These are phyloP conservation scores for Lathyrus tuberosus DNA, from an alignment of 306 rosid species.

Conservation along the genomic window DNA sequence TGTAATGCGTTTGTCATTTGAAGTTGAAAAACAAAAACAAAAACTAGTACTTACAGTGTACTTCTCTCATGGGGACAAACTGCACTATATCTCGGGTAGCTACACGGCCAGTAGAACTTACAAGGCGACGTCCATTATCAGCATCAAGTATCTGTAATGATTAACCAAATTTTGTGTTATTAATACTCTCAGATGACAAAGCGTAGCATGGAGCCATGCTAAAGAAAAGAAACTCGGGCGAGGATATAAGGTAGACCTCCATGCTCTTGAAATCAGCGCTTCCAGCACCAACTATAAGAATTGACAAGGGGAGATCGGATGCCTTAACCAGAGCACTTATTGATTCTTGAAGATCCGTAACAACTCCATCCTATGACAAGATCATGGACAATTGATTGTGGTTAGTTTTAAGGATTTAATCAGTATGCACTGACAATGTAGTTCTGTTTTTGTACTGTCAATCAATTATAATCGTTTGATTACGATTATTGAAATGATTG, in stretches of 20 bases:
- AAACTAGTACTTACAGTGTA: slow-evolving; percentile 51
- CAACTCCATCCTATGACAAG: slow-evolving; percentile 75
- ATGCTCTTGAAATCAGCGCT: slow-evolving; percentile 72
- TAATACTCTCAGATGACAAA: not conserved
- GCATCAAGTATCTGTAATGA: slow-evolving; percentile 73
- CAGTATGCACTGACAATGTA: not conserved
- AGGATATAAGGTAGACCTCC: slow-evolving; percentile 56
- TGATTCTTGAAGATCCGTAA: slow-evolving; percentile 87
- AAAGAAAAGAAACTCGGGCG: not conserved
- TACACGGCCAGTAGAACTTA: slow-evolving; percentile 70
- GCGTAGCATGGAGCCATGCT: slow-evolving; percentile 3
- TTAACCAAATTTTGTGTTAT: slow-evolving; percentile 23
- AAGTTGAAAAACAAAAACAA: no score
- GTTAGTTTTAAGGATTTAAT: not conserved
- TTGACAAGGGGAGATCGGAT: slow-evolving; percentile 82
- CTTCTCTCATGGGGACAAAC: slow-evolving; percentile 80
- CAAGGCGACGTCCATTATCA: slow-evolving; percentile 65
- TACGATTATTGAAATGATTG: no score
- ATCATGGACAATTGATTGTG: slow-evolving; percentile 13
- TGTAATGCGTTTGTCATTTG: no score
- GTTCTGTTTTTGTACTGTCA: no score
- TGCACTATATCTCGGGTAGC: slow-evolving; percentile 87
- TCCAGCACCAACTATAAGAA: slow-evolving; percentile 92
- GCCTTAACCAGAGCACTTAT: slow-evolving; percentile 73
- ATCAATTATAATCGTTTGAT: no score